phyloP scores from a whole-genome alignment of 2,329 filamentous ascomycete genomes.

The Fonsecaea multimorphosa region DNA sequence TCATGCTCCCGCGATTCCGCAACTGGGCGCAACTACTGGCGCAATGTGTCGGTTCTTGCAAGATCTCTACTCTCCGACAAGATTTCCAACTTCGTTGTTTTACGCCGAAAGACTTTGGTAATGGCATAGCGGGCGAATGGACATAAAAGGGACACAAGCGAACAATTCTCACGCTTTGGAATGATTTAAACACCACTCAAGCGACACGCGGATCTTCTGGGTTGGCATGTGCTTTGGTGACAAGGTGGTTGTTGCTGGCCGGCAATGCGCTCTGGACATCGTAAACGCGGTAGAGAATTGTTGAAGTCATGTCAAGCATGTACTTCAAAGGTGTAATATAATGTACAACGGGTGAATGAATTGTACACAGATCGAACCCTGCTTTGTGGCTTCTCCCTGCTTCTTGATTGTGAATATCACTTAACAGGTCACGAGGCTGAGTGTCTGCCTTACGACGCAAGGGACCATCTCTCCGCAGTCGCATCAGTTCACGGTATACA shows the following conservation, averaged over 20 bases:
- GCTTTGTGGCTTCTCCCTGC: background rate
- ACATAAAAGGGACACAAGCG: constrained; percentile 15
- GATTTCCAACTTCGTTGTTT: constrained; percentile 21
- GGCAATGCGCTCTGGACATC: background rate
- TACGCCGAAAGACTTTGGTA: constrained; percentile 13
- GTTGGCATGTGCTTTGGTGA: background rate
- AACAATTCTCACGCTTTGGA: background rate
- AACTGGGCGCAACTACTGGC: background rate
- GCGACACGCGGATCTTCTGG: background rate
- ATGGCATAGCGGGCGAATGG: constrained; percentile 38
- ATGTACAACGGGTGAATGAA: constrained; percentile 28
- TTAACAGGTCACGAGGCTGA: constrained; percentile 21
- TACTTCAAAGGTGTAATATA: constrained; percentile 29
- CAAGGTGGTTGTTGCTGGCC: background rate
- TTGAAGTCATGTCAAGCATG: constrained; percentile 9
- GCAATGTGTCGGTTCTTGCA: constrained; percentile 8
- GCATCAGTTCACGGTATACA: background rate
- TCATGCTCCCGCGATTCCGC: constrained; percentile 19
- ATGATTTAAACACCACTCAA: constrained; percentile 3
- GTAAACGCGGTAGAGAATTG: background rate
- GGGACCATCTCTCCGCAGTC: constrained; percentile 12
- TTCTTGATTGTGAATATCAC: background rate
- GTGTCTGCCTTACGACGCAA: background rate
- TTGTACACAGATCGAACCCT: background rate
- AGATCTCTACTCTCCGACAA: constrained; percentile 36